Evolutionary conservation across 2,329 filamentous ascomycete genomes (phyloP).

Genomic region (Neofusicoccum sp.): DNA sequence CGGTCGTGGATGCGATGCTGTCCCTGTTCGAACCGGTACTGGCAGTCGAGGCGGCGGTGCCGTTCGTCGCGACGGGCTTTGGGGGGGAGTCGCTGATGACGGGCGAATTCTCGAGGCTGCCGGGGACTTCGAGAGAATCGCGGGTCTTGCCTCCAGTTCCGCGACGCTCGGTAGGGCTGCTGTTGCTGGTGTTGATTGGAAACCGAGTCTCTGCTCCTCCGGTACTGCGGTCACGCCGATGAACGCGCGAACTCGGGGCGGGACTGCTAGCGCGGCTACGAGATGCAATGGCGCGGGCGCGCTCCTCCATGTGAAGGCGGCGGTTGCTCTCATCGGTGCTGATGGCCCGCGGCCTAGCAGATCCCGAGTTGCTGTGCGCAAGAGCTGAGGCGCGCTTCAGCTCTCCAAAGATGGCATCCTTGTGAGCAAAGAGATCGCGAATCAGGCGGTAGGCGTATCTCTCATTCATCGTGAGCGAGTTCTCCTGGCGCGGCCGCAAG

Average conservation of each 20-base stretch:
- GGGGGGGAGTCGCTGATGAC: slow-evolving; percentile 26
- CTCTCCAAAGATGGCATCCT: slow-evolving; percentile 92
- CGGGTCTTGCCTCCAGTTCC: slow-evolving; percentile 53
- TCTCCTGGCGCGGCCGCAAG: slow-evolving; percentile 81
- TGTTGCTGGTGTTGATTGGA: slow-evolving; percentile 63
- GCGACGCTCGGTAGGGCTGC: slow-evolving; percentile 58
- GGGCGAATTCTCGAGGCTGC: slow-evolving; percentile 50
- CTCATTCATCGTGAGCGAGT: slow-evolving; percentile 90
- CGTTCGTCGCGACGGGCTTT: slow-evolving; percentile 29
- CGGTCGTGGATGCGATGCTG: slow-evolving; percentile 17
- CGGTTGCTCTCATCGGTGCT: slow-evolving; percentile 95
- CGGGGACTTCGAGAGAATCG: slow-evolving; percentile 79
- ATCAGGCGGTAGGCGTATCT: slow-evolving; percentile 88
- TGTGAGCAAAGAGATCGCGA: slow-evolving; percentile 88
- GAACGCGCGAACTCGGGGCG: slow-evolving; percentile 52
- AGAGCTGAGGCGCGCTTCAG: slow-evolving; percentile 83
- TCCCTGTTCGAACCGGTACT: slow-evolving; percentile 20
- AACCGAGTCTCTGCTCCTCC: slow-evolving; percentile 68
- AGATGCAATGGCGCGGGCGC: slow-evolving; percentile 73
- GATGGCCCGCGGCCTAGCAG: slow-evolving; percentile 74
- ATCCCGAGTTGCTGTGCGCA: slow-evolving; percentile 61
- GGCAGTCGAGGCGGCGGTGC: slow-evolving; percentile 29
- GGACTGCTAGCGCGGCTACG: slow-evolving; percentile 74
- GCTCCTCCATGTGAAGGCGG: slow-evolving; percentile 89
- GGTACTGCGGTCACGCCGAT: slow-evolving; percentile 73